A percentile compares a stretch with the other conserved stretches of the same genome.
Conservation (phyloP, 202 grass and related monocot genomes). For the Musa balbisiana region DNA sequence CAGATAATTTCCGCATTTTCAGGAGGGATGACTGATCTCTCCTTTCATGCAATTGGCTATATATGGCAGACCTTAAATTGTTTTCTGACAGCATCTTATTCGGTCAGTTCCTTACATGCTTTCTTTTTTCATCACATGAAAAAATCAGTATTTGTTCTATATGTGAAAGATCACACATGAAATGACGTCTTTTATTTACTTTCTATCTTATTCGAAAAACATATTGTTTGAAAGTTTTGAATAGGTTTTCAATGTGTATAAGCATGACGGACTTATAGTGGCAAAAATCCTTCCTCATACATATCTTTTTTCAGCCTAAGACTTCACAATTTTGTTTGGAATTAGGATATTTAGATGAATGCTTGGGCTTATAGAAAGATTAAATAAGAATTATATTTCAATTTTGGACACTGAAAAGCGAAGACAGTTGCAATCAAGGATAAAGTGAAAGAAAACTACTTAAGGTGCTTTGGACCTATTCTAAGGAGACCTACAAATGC, state of each 20-base stretch:
- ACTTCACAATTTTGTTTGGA: not conserved
- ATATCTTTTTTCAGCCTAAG: not conserved
- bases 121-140: not conserved
- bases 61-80: conserved; percentile 83
- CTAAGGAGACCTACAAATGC: too few species aligned
- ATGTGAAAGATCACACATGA: not conserved
- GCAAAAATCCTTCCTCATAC: not conserved
- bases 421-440: too few species aligned
- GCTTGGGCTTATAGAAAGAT: not conserved
- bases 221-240: conserved; percentile 1
- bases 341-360: not conserved
- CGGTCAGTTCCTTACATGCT: conserved; percentile 41
- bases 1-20: conserved; percentile 91
- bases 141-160: not conserved
- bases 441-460: too few species aligned
- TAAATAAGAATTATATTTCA: not conserved
- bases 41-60: conserved; percentile 82
- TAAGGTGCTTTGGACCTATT: too few species aligned
- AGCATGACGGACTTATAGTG: not conserved
- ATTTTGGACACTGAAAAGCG: too few species aligned
- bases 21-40: conserved; percentile 84
- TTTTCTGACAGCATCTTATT: conserved; percentile 87
- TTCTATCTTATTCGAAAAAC: not conserved
- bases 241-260: conserved; percentile 1
- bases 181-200: not conserved